Conservation (phyloP, 768 basidiomycete species). For the Fistulinella prunicolor region DNA sequence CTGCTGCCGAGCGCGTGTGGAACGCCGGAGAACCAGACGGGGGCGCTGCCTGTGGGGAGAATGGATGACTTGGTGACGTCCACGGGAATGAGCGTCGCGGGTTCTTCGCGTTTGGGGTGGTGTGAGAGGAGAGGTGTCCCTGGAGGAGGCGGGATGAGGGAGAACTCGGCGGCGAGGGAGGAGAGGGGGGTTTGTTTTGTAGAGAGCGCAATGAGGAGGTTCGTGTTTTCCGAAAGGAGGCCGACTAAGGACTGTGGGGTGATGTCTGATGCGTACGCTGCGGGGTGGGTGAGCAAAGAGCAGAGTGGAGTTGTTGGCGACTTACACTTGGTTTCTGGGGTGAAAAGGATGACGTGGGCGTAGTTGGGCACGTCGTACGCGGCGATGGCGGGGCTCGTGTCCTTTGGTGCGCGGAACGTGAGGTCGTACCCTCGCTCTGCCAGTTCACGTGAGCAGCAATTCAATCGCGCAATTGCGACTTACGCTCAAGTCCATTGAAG, state of each 20-base stretch:
- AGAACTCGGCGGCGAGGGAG: constrained; percentile 87
- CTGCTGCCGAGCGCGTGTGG: constrained; percentile 64
- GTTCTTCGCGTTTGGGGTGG: constrained; percentile 71
- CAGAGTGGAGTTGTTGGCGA: neutral
- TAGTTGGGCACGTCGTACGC: constrained; percentile 73
- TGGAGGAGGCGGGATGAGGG: constrained; percentile 82
- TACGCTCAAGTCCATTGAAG: constrained; percentile 76
- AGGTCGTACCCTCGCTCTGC: constrained; percentile 81
- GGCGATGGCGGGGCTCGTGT: constrained; percentile 60
- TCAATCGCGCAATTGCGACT: too few species aligned
- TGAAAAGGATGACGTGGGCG: constrained; percentile 83
- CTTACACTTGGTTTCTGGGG: constrained; percentile 82
- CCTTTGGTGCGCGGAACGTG: constrained; percentile 83
- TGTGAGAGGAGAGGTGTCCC: constrained; percentile 83
- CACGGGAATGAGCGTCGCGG: constrained; percentile 65
- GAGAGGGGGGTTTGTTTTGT: constrained; percentile 70
- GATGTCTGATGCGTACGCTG: constrained; percentile 71
- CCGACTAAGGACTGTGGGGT: constrained; percentile 77
- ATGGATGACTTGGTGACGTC: constrained; percentile 43
- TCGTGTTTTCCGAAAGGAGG: constrained; percentile 67
- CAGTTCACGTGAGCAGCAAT: constrained; percentile 2
- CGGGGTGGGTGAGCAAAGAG: neutral
- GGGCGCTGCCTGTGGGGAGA: constrained; percentile 46
- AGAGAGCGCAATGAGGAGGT: constrained; percentile 81
- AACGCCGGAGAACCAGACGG: constrained; percentile 76